Conservation (phyloP, 805 yeast species). For the Nakazawaea pomicola region DNA sequence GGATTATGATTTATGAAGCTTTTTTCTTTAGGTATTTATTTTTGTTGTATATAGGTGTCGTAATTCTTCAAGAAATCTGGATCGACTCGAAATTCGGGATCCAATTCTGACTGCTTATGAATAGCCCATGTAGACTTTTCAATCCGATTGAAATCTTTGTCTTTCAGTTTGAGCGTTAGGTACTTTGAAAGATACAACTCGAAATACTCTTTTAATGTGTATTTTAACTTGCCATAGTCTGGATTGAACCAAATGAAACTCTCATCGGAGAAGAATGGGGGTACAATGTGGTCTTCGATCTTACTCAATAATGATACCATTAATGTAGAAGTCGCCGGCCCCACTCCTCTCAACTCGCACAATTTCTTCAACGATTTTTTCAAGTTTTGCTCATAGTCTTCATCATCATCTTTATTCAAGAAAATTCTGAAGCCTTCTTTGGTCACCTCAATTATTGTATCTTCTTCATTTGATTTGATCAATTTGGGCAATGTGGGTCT, state of each 20-base stretch:
- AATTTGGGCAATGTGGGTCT: conserved; percentile 39
- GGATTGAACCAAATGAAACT: conserved; percentile 32
- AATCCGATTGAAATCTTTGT: conserved; percentile 9
- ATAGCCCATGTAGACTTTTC: conserved; percentile 14
- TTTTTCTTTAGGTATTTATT: background rate
- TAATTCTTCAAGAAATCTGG: conserved; percentile 5
- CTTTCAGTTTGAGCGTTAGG: background rate
- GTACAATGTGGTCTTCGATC: conserved; percentile 18
- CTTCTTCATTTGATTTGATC: conserved; percentile 31
- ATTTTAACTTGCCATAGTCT: conserved; percentile 31
- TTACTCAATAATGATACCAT: conserved; percentile 27
- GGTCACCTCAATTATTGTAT: conserved; percentile 27
- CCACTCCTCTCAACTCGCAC: conserved; percentile 39
- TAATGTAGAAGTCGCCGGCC: conserved; percentile 47
- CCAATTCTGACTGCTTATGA: background rate
- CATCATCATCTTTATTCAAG: conserved; percentile 7
- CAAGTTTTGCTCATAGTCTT: conserved; percentile 18
- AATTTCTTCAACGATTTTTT: conserved; percentile 25
- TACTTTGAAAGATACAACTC: conserved; percentile 27
- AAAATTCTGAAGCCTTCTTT: conserved; percentile 22
- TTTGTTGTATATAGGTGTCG: conserved; percentile 7
- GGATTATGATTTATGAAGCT: background rate
- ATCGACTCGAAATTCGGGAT: conserved; percentile 4
- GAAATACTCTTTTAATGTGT: conserved; percentile 35
- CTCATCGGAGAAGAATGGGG: conserved; percentile 48